phyloP scores from a whole-genome alignment of 148 eudicot species.

The Gaultheria prostrata region DNA sequence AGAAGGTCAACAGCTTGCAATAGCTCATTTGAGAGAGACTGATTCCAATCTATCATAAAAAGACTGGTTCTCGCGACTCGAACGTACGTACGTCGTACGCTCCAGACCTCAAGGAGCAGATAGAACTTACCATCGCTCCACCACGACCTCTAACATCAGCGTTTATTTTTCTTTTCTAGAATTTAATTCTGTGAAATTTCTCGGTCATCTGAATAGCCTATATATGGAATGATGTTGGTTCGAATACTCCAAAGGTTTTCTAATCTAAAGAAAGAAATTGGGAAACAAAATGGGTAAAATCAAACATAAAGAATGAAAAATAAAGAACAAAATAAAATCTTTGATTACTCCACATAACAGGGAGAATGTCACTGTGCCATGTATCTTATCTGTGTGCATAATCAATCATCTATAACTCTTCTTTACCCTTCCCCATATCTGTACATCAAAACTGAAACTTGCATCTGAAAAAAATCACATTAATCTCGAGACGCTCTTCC shows the following conservation, averaged over 20 bases:
- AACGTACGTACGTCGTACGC: no score
- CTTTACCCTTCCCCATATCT: slow-evolving; percentile 9
- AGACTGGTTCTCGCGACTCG: neutral
- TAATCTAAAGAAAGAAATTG: neutral
- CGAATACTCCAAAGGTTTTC: neutral
- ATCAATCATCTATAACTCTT: slow-evolving; percentile 5
- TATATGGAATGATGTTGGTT: neutral
- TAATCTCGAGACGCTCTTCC: neutral
- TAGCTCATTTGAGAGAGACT: neutral
- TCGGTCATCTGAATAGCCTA: neutral
- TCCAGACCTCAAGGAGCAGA: neutral
- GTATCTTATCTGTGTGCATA: neutral
- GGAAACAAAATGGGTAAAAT: neutral
- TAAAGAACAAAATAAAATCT: neutral
- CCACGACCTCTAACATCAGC: neutral
- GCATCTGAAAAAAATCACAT: slow-evolving; percentile 13
- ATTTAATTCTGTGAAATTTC: neutral
- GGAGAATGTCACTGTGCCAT: neutral
- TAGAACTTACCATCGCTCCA: neutral
- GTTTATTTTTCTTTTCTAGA: neutral
- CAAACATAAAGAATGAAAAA: neutral
- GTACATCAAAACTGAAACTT: slow-evolving; percentile 10
- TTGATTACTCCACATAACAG: neutral
- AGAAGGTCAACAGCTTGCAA: no score
- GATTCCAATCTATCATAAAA: neutral